Base-by-base conservation (phyloP, 768 basidiomycete genomes). In the Leucogyrophana mollusca region DNA sequence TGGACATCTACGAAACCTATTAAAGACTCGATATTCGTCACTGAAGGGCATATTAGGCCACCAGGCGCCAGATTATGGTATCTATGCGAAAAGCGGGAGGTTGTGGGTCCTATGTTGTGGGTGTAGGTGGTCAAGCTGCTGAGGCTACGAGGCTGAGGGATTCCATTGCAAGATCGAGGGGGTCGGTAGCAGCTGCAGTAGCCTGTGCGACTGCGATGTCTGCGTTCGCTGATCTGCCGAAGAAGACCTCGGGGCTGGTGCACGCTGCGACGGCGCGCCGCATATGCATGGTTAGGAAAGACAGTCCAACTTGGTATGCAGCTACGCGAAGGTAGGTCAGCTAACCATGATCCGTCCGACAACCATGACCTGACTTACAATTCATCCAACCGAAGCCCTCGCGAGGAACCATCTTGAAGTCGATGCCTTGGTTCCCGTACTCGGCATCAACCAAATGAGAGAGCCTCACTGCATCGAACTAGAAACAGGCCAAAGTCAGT, bases 361-460 rank as follows among this genome's bases (percentile, higher is more conserved):
- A 20, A 25, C 13, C 34, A 2, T 9, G 27, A 32, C 22, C 1
- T 23, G 9, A 71, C 84, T 50, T 57, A 92, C 91, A 77, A 52
- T 95, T 95, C 89, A 94, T 96, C 95, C 94, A 97, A 8, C 95
- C 95, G 61, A 98, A 99, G 45, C 95, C 95, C 69, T 98, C 95
- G 11, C 94, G 80, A 40, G 94, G 94, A 35, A 97, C 89, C 79
- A 94, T 85, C 72, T 94, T 92, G 73, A 99, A 99, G 72, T 99
- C 95, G 56, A 95, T 78, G 40, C 95, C 95, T 61, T 94, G 91
- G 64, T 94, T 94, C 8, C 93, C 88, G 57, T 97, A 97, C 71
- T 97, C 95, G 36, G 95, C 96, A 60, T 95, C 94, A 5, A 99
- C 94, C 38, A 97, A 77, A 61, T 97, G 94, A 2, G 91, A 95